Evolutionary conservation across 768 basidiomycete genomes (phyloP).

Genomic region (Trametes elegans): DNA sequence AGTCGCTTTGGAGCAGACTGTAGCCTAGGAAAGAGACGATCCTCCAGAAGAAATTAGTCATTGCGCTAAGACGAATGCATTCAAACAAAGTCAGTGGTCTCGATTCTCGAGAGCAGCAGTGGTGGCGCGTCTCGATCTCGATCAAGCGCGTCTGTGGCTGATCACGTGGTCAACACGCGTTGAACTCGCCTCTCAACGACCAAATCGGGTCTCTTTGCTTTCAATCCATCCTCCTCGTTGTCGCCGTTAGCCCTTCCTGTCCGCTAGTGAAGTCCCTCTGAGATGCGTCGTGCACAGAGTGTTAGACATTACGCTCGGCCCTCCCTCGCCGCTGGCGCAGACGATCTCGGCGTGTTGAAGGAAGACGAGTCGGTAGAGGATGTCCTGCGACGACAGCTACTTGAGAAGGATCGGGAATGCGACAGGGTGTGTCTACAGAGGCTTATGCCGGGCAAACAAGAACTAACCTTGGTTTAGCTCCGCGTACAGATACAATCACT

Average conservation of each 20-base stretch:
- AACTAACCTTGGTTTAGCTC: conserved; percentile 35
- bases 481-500: conserved; percentile 60
- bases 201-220: not conserved
- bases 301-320: conserved; percentile 54
- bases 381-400: conserved; percentile 55
- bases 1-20: no score
- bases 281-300: conserved; percentile 65
- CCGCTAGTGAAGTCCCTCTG: not conserved
- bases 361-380: conserved; percentile 67
- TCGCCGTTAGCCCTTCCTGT: not conserved
- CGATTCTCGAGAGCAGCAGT: no score
- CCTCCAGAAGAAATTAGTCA: no score
- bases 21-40: no score
- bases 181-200: conserved; percentile 4
- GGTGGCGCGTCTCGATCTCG: not conserved
- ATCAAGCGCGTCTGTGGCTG: conserved; percentile 12
- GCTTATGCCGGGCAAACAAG: not conserved
- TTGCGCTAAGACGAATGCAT: no score
- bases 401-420: conserved; percentile 68
- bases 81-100: no score
- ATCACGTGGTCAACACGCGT: conserved; percentile 15
- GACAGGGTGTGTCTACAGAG: conserved; percentile 49
- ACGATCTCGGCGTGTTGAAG: conserved; percentile 60
- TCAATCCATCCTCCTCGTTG: not conserved
- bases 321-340: conserved; percentile 44